phyloP scores from a whole-genome alignment of 2,329 filamentous ascomycete species.

The Penicillium sp. region DNA sequence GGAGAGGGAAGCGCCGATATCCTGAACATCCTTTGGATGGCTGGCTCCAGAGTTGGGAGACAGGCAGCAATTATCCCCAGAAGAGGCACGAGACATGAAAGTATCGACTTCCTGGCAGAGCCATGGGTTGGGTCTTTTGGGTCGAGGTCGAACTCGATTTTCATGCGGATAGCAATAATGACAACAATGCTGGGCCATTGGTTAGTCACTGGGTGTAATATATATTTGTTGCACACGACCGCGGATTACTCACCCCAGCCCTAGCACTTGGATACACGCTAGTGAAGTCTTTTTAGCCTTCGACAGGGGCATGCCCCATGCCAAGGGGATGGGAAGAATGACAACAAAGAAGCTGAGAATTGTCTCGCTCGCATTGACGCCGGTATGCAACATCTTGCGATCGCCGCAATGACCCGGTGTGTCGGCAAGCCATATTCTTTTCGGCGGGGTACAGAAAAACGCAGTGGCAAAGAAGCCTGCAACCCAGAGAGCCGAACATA shows the following conservation, averaged over 20 bases:
- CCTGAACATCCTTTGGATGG: constrained; percentile 4
- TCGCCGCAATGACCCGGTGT: constrained; percentile 13
- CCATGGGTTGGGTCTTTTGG: constrained; percentile 10
- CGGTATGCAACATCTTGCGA: constrained; percentile 12
- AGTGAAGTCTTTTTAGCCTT: constrained; percentile 6
- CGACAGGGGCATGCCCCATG: constrained; percentile 8
- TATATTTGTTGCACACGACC: background rate
- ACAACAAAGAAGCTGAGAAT: constrained; percentile 17
- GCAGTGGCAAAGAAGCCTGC: constrained; percentile 18
- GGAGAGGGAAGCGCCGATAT: constrained; percentile 2
- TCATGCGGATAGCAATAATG: constrained; percentile 12
- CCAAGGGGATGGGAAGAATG: constrained; percentile 5
- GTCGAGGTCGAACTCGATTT: constrained; percentile 6
- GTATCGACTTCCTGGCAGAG: constrained; percentile 14
- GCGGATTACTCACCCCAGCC: constrained; percentile 13
- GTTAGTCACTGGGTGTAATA: background rate
- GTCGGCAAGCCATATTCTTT: constrained; percentile 14
- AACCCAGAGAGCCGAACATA: constrained; percentile 15
- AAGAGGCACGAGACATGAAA: constrained; percentile 10
- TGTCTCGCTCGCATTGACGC: constrained; percentile 8
- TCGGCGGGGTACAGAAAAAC: constrained; percentile 17
- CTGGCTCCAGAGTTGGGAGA: constrained; percentile 13
- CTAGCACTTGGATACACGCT: constrained; percentile 10
- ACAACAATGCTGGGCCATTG: constrained; percentile 9
- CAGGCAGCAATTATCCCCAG: constrained; percentile 19